Evolutionary conservation across 2,329 filamentous ascomycete species (phyloP).

Genomic region (Microdochium trichocladiopsis): DNA sequence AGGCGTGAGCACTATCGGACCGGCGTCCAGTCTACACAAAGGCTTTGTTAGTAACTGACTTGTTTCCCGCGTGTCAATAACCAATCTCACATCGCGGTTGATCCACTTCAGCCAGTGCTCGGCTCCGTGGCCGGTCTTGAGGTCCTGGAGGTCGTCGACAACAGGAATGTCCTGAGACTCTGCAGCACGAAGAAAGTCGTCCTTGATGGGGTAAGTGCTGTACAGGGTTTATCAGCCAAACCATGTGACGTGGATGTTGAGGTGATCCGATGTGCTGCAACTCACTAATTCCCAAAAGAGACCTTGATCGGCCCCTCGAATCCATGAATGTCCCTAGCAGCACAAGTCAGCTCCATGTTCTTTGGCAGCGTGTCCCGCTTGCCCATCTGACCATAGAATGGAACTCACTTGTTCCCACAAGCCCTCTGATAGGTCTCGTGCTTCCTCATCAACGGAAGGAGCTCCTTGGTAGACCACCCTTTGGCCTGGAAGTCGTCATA

Average conservation of each 20-base stretch:
- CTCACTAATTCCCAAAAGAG: conserved; percentile 66
- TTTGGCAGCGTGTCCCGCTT: conserved; percentile 7
- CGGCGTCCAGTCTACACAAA: conserved; percentile 53
- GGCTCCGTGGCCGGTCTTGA: conserved; percentile 61
- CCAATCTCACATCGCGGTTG: conserved; percentile 47
- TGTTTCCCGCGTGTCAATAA: background rate
- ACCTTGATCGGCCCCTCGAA: conserved; percentile 78
- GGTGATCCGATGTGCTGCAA: background rate
- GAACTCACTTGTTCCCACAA: conserved; percentile 45
- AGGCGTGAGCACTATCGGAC: conserved; percentile 70
- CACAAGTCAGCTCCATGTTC: conserved; percentile 14
- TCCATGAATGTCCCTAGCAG: conserved; percentile 61
- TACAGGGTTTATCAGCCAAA: conserved; percentile 2
- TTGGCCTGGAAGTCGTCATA: conserved; percentile 75
- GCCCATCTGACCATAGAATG: background rate
- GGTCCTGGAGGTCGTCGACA: conserved; percentile 71
- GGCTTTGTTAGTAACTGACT: background rate
- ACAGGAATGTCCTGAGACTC: conserved; percentile 68
- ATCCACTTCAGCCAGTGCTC: conserved; percentile 87
- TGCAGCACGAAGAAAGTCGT: conserved; percentile 68
- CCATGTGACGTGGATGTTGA: too few relatives aligned
- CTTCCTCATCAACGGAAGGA: conserved; percentile 72
- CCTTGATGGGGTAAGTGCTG: conserved; percentile 69
- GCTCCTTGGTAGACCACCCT: conserved; percentile 71
- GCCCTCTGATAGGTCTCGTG: conserved; percentile 71